Evolutionary conservation across 306 rosid species (phyloP).

Genomic region (Vigna unguiculata): DNA sequence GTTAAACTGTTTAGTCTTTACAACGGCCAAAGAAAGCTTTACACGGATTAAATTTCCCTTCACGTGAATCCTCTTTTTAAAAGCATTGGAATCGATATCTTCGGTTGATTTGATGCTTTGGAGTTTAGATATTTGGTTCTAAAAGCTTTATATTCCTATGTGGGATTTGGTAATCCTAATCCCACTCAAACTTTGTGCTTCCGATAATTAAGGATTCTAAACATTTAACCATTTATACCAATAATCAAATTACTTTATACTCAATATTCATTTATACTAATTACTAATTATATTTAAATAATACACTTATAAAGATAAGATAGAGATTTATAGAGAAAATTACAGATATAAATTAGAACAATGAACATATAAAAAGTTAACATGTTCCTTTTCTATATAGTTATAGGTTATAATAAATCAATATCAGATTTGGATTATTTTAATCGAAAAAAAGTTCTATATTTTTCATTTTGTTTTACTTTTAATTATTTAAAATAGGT

Average conservation of each 20-base stretch:
- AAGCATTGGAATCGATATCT: slow-evolving; percentile 2
- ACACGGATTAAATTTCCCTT: not conserved
- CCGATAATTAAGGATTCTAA: slow-evolving; percentile 20
- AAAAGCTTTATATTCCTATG: not conserved
- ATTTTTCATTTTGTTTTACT: too few species aligned
- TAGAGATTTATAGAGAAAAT: too few species aligned
- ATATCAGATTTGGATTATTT: not conserved
- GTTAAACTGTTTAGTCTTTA: not conserved
- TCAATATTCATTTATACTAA: slow-evolving; percentile 1
- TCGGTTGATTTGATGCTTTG: slow-evolving; percentile 27
- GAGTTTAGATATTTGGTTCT: not conserved
- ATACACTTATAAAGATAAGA: too few species aligned
- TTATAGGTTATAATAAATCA: too few species aligned
- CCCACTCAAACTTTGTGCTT: not conserved
- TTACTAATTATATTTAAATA: not conserved
- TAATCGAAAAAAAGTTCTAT: not conserved
- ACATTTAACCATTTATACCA: not conserved
- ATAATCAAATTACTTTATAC: not conserved
- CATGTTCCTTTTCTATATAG: too few species aligned
- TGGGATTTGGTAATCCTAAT: slow-evolving; percentile 22
- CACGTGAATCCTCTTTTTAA: not conserved
- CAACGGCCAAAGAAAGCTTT: slow-evolving; percentile 5
- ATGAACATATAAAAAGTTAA: too few species aligned
- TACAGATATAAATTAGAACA: too few species aligned
- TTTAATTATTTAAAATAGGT: not conserved